These are phyloP conservation scores for Cladobotryum protrusum DNA, from an alignment of 2,329 filamentous ascomycete genomes.

Conservation along the genomic window DNA sequence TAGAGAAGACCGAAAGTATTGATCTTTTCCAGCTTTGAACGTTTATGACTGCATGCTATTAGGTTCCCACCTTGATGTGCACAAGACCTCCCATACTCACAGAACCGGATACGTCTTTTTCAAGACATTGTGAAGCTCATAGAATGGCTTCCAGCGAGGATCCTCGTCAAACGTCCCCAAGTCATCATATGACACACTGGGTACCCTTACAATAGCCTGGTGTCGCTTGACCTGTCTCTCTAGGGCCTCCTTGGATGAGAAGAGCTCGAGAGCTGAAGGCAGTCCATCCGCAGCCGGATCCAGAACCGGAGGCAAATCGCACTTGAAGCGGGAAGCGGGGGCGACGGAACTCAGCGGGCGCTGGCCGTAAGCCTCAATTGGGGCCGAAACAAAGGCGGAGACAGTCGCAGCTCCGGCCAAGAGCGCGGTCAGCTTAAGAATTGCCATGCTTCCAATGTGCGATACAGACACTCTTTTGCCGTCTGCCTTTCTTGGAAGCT, in stretches of 20 bases:
- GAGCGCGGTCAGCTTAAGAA: conserved; percentile 5
- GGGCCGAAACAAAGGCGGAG: conserved; percentile 7
- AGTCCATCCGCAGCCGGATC: conserved; percentile 26
- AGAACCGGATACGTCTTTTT: conserved; percentile 42
- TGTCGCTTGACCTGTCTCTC: conserved; percentile 41
- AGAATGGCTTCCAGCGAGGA: conserved; percentile 48
- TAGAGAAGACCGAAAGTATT: conserved; percentile 58
- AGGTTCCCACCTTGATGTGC: neutral
- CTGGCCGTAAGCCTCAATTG: neutral
- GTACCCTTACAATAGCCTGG: conserved; percentile 49
- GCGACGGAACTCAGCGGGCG: neutral
- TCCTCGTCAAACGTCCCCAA: conserved; percentile 49
- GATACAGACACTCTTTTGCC: no score
- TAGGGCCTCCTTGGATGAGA: conserved; percentile 27
- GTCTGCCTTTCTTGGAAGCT: no score
- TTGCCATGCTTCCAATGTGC: neutral
- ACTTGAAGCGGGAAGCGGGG: conserved; percentile 19
- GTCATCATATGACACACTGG: conserved; percentile 51
- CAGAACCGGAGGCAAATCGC: conserved; percentile 29
- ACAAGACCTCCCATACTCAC: conserved; percentile 26
- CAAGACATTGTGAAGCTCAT: conserved; percentile 43
- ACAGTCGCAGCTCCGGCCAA: conserved; percentile 7
- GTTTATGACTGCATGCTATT: conserved; percentile 28
- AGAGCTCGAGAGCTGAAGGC: conserved; percentile 26
- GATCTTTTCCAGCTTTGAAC: conserved; percentile 45